These are phyloP conservation scores for Beta macrorhiza DNA, from an alignment of 179 eudicot genomes.

Conservation along the genomic window DNA sequence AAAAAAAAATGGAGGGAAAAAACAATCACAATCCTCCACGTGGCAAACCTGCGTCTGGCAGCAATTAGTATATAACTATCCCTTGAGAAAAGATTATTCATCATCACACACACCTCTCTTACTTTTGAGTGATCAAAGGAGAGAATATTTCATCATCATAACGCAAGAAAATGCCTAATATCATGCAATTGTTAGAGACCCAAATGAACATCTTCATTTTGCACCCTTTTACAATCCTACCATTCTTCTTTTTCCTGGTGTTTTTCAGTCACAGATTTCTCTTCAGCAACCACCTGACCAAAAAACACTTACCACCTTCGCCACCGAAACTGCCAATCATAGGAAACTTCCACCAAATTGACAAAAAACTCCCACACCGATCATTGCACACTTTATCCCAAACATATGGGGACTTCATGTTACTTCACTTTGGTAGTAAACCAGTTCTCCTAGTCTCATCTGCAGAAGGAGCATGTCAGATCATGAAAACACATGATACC, in stretches of 20 bases:
- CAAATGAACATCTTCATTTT: not conserved
- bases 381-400: conserved; percentile 35
- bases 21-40: too few relatives aligned
- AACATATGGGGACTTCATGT: conserved; percentile 43
- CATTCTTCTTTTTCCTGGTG: conserved; percentile 14
- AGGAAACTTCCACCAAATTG: conserved; percentile 56
- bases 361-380: conserved; percentile 38
- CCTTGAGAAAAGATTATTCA: not conserved
- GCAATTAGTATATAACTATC: not conserved
- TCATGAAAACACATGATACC: conserved; percentile 34
- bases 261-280: conserved; percentile 30
- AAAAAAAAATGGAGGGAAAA: too few relatives aligned
- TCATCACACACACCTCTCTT: not conserved
- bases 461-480: conserved; percentile 28
- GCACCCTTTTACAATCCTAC: conserved; percentile 3
- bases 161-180: not conserved
- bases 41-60: too few relatives aligned
- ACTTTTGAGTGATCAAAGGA: not conserved
- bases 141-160: not conserved
- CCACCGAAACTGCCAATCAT: conserved; percentile 48
- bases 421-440: conserved; percentile 38
- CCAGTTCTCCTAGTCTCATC: conserved; percentile 48
- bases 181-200: not conserved
- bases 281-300: not conserved
- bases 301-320: conserved; percentile 46